phyloP scores from a whole-genome alignment of 2,329 filamentous ascomycete species.

The Fusarium nisikadoi region DNA sequence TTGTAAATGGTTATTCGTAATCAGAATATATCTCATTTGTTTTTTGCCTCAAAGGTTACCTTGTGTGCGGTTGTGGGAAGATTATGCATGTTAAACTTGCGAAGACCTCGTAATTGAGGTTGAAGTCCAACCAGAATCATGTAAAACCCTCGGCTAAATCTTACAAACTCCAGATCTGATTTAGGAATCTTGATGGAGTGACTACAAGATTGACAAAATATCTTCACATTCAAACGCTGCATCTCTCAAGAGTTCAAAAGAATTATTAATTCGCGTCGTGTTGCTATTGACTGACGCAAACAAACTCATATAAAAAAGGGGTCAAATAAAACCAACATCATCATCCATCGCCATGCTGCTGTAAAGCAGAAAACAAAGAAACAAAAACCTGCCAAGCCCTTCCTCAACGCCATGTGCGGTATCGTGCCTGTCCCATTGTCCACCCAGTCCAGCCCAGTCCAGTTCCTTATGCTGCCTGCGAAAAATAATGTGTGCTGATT shows the following conservation, averaged over 20 bases:
- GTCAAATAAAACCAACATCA: slow-evolving; percentile 37
- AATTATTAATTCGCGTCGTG: slow-evolving; percentile 19
- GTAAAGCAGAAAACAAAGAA: slow-evolving; percentile 31
- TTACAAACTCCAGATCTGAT: background rate
- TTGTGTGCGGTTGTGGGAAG: background rate
- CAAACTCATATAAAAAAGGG: slow-evolving; percentile 29
- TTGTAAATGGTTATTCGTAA: background rate
- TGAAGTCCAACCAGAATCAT: accelerated
- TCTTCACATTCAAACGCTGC: background rate
- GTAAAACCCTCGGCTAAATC: accelerated
- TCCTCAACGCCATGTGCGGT: slow-evolving; percentile 48
- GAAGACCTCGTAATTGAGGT: background rate
- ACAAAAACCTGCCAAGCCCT: slow-evolving; percentile 40
- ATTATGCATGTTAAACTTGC: no score
- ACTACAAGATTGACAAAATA: background rate
- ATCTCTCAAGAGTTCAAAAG: background rate
- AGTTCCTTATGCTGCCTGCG: slow-evolving; percentile 37
- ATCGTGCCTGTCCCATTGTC: slow-evolving; percentile 36
- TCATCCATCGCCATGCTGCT: slow-evolving; percentile 50
- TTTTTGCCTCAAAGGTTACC: background rate
- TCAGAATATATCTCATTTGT: background rate
- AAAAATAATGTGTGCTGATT: slow-evolving; percentile 31
- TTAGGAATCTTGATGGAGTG: accelerated
- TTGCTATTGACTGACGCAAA: slow-evolving; percentile 12
- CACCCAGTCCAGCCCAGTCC: slow-evolving; percentile 37